Base-by-base conservation (phyloP, 148 eudicot genomes). In the Silene latifolia region DNA sequence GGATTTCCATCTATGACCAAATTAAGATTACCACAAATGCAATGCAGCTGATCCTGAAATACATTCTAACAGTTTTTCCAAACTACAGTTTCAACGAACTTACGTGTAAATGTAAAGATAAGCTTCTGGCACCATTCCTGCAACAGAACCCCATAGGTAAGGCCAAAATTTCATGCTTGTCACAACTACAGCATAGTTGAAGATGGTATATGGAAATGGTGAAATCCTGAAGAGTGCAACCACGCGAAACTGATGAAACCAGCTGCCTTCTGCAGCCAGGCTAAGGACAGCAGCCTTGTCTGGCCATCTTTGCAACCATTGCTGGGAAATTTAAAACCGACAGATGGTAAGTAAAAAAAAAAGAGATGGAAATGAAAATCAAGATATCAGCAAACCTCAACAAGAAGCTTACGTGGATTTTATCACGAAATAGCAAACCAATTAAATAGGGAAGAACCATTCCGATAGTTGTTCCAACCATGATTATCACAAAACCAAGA, bases 71-170 rank as follows among this genome's bases (percentile, higher is more conserved):
- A 53, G 21, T 17, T 14, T 5, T 27, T n/a, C 23, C 53, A 67
- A 67, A 58, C 29, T 19, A 21, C 53, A 23, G 77, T 63, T 53
- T 58, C 17, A 21, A 63, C 72, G 44, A 70, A 79, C 87, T 78
- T 46, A 93, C 98, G 89, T 91, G 78, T 93, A 93, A 54, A 93
- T 93, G 88, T 91, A 91, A 58, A 93, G 74, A 80, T 88, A 93
- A 80, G 97, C 83, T 83, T 93, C 98, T 58, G 98, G 98, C 71
- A 91, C 85, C 98, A 93, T 93, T 80, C 97, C 98, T 60, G 94
- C 87, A 69, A 93, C 56, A 63, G 98, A 91, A 73, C 98, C 98
- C 73, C 93, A 88, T 56, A 93, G 78, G 74, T 93, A 93, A 7
- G 98, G 98, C 97, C 97, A 89, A 82, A 89, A 93, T 80, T 80